A percentile compares a stretch with the other conserved stretches of the same genome.
Conservation (phyloP, 768 basidiomycete genomes). For the Porphyrellus cyaneotinctus region DNA sequence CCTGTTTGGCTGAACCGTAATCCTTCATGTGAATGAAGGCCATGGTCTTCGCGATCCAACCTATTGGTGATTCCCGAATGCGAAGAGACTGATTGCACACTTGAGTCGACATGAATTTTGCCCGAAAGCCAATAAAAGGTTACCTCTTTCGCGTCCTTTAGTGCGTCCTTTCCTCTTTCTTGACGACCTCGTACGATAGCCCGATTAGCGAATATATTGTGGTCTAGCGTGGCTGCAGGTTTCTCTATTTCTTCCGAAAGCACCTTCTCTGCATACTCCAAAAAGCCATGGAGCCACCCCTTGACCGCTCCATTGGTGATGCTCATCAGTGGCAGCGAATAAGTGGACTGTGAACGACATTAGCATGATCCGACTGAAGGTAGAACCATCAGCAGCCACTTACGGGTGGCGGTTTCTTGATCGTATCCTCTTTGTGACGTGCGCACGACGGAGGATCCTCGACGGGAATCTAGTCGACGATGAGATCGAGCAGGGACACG, state of each 20-base stretch:
- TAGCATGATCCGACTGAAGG: background rate
- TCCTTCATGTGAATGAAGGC: conserved; percentile 5
- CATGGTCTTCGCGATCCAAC: conserved; percentile 11
- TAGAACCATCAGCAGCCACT: background rate
- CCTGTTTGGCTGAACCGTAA: background rate
- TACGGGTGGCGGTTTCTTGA: conserved; percentile 2
- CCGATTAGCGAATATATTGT: conserved; percentile 13
- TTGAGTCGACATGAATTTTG: background rate
- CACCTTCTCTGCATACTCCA: conserved; percentile 6
- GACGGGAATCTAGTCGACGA: background rate
- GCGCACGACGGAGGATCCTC: background rate
- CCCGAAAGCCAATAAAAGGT: background rate
- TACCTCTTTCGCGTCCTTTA: conserved; percentile 14
- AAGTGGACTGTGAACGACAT: conserved; percentile 3
- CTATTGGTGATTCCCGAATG: conserved; percentile 12
- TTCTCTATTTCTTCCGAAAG: conserved; percentile 8
- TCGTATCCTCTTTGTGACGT: conserved; percentile 2
- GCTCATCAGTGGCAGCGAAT: conserved; percentile 13
- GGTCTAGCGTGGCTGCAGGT: background rate
- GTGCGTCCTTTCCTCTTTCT: background rate
- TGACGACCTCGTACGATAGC: conserved; percentile 12
- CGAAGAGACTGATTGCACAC: conserved; percentile 5
- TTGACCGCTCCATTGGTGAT: conserved; percentile 17
- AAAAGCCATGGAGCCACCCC: conserved; percentile 15
- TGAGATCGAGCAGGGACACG: background rate